Evolutionary conservation across 495 filamentous ascomycete genomes (phyloP).

Genomic region (Ramalina intermedia): DNA sequence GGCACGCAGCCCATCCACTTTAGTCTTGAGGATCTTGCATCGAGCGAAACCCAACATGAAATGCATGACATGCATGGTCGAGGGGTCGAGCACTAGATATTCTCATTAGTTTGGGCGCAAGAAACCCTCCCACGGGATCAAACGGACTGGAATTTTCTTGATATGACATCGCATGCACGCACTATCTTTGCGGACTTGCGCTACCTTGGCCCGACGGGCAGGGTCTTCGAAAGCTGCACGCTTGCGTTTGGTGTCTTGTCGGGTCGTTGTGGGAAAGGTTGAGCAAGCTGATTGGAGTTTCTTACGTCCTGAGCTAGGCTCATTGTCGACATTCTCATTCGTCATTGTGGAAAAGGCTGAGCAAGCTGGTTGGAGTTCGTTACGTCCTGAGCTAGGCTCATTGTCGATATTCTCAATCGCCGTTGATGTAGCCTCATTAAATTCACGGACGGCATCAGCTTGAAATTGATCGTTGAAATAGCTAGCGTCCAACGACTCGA

Average conservation of each 20-base stretch:
- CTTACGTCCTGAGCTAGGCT: no score
- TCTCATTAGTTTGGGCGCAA: neutral
- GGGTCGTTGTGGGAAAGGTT: no score
- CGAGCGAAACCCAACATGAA: neutral
- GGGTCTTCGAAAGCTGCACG: neutral
- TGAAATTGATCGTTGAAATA: no score
- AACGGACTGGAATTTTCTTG: neutral
- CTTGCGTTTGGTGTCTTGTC: neutral
- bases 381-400: no score
- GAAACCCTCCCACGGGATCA: neutral
- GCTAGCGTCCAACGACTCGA: no score
- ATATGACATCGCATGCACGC: constrained; percentile 2
- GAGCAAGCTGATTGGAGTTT: no score
- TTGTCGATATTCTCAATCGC: no score
- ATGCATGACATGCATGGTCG: neutral
- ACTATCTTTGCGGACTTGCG: neutral
- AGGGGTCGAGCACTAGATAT: neutral
- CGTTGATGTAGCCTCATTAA: no score
- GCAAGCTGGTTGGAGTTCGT: no score
- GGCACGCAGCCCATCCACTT: constrained; percentile 5
- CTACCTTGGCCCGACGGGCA: neutral
- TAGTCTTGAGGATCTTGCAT: neutral
- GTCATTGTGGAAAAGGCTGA: no score
- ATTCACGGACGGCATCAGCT: no score
- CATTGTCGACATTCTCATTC: no score